Evolutionary conservation across 805 yeast species (phyloP).

Genomic region (Teunomyces panamensis): DNA sequence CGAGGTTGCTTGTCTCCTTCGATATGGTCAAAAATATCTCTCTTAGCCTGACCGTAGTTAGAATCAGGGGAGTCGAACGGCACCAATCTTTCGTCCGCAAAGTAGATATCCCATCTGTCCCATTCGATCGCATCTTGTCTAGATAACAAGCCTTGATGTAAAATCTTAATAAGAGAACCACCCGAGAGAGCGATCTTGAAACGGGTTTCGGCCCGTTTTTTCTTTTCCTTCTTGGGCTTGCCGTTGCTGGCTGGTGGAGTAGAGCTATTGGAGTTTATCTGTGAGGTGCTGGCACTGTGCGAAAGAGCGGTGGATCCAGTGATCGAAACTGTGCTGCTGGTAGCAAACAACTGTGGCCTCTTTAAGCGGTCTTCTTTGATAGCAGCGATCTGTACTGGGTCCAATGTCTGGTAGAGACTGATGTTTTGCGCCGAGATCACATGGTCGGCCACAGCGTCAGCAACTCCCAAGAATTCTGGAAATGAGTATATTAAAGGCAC

Average conservation of each 20-base stretch:
- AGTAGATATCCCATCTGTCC: constrained; percentile 94
- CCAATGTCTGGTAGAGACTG: constrained; percentile 49
- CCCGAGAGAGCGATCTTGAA: constrained; percentile 92
- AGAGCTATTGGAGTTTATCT: constrained; percentile 7
- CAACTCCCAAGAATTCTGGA: constrained; percentile 85
- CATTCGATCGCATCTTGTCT: constrained; percentile 74
- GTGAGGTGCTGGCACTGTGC: constrained; percentile 1
- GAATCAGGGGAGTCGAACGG: constrained; percentile 81
- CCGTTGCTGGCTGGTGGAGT: constrained; percentile 10
- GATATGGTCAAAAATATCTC: constrained; percentile 73
- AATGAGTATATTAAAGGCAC: constrained; percentile 93
- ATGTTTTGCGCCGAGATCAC: constrained; percentile 83
- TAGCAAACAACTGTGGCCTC: constrained; percentile 14
- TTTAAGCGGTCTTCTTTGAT: constrained; percentile 25
- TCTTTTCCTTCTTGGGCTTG: constrained; percentile 29
- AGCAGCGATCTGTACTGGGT: constrained; percentile 29
- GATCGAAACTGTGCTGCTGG: constrained; percentile 13
- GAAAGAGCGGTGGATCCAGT: constrained; percentile 1
- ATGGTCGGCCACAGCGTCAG: constrained; percentile 96
- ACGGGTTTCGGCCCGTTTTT: constrained; percentile 59
- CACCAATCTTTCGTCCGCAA: constrained; percentile 94
- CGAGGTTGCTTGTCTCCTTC: constrained; percentile 58
- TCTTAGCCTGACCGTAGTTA: constrained; percentile 85
- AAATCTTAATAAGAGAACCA: constrained; percentile 84
- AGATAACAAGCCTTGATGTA: constrained; percentile 78